Percentiles rank a stretch among this genome's conserved stretches.
Evolutionary conservation across 257 asterid genomes (phyloP).

Genomic region (Galeopsis tetrahit): DNA sequence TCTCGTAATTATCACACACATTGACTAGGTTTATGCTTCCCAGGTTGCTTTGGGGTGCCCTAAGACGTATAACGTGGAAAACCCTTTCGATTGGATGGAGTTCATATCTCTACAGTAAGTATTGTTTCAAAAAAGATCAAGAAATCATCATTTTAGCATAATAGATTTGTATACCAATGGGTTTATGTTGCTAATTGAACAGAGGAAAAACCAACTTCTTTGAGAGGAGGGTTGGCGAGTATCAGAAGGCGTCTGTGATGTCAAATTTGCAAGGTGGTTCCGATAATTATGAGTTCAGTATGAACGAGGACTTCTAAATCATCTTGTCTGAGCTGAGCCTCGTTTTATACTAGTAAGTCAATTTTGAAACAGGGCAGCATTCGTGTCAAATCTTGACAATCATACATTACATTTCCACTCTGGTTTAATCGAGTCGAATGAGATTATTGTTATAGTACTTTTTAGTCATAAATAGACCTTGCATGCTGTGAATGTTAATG

Average conservation of each 20-base stretch:
- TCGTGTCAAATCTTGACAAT: neutral
- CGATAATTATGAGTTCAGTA: slow-evolving; percentile 61
- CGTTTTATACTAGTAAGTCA: slow-evolving; percentile 14
- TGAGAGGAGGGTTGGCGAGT: slow-evolving; percentile 78
- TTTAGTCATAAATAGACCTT: neutral
- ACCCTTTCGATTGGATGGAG: slow-evolving; percentile 94
- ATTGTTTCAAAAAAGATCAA: neutral
- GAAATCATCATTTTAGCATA: neutral
- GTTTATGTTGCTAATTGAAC: slow-evolving; percentile 17
- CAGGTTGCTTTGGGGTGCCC: slow-evolving; percentile 73
- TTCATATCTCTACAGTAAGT: slow-evolving; percentile 79
- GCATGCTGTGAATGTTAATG: neutral
- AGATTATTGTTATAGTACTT: neutral
- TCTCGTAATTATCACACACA: neutral
- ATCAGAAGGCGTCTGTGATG: slow-evolving; percentile 85
- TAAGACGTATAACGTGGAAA: slow-evolving; percentile 57
- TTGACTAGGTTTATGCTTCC: slow-evolving; percentile 13
- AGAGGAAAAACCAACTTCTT: slow-evolving; percentile 85
- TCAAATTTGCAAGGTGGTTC: slow-evolving; percentile 59
- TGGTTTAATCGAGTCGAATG: neutral
- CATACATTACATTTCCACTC: neutral
- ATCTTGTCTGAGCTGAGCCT: neutral
- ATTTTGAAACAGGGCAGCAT: slow-evolving; percentile 33
- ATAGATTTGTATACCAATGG: neutral
- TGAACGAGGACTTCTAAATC: slow-evolving; percentile 73